phyloP scores from a whole-genome alignment of 2,329 filamentous ascomycete genomes.

The Trichoderma koningiopsis region DNA sequence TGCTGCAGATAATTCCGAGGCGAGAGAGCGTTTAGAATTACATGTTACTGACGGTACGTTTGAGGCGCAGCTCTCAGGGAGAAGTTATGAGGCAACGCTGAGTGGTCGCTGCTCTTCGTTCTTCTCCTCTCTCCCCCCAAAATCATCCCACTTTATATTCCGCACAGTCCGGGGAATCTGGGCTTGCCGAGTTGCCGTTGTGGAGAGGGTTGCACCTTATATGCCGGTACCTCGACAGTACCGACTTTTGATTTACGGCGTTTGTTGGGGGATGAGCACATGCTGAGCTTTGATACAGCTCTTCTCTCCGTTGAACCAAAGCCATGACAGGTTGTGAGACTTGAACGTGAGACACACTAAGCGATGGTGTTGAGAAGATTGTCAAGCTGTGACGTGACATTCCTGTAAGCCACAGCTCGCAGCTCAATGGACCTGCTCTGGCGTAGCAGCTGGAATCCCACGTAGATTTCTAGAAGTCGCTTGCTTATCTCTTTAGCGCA shows the following conservation, averaged over 20 bases:
- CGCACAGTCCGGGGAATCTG: background rate
- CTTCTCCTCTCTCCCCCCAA: background rate
- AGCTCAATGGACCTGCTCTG: background rate
- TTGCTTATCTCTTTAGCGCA: background rate
- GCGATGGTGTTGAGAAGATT: background rate
- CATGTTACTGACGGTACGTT: background rate
- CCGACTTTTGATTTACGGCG: background rate
- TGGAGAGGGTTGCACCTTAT: slow-evolving; percentile 11
- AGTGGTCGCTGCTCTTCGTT: background rate
- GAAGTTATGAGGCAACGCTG: background rate
- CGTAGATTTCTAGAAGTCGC: background rate
- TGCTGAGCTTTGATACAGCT: background rate
- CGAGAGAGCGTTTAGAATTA: background rate
- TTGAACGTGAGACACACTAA: background rate
- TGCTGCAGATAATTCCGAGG: background rate
- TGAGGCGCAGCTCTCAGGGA: background rate
- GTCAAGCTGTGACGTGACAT: background rate
- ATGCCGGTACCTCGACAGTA: slow-evolving; percentile 7
- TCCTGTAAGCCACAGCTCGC: background rate
- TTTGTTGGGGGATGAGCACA: background rate
- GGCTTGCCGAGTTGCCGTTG: slow-evolving; percentile 16
- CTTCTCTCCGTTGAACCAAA: background rate
- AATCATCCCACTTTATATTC: slow-evolving; percentile 1
- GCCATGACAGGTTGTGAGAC: background rate
- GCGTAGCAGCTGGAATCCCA: background rate